Evolutionary conservation across 108 stramenopile species (phyloP), one percentile per base, ranked within the genome.

Genomic region (Phaeodactylum tricornutum): DNA sequence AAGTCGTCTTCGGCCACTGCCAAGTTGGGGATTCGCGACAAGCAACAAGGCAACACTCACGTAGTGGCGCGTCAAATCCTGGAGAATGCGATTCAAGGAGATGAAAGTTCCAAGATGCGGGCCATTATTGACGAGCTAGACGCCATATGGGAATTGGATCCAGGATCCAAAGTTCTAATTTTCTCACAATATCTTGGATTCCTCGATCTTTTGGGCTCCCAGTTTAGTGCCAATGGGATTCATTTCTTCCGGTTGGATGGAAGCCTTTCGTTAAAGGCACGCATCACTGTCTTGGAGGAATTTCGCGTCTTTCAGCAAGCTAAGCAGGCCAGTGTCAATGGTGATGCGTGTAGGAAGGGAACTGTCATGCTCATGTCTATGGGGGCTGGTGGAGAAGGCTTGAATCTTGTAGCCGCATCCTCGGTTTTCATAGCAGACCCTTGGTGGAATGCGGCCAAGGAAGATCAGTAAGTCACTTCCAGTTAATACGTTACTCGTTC

Each of bases 161-260:
- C 77, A 17, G 74, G 88, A 0, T 71, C 74, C 14, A 91, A 91
- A 55, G 75, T 84, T 0, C 57, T 91, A 29, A 61, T 86, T 16
- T 91, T 84, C 59, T 79, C 77, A 11, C 89, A 91, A 44, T 91
- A 75, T 47, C 62, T 91, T 3, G 84, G 89, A 14, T 84, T 91
- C 50, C 53, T 91, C 6, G 84, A 86, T 51, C 43, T 91, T 24
- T 41, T 84, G 32, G 64, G 73, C 31, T 32, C 43, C 19, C 40
- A 64, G 22, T 59, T 86, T 17, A 17, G 43, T 7, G 61, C 44
- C 1, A 39, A 50, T 4, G 50, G 52, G 7, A 72, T 91, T 15
- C 43, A 64, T 0, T 74, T 44, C 53, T 65, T 40, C 55, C 74
- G 84, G 22, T 58, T 91, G 44, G 84, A 91, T 66, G 89, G 89